Conservation (phyloP, 306 rosid species). For the Prunus kanzakura region DNA sequence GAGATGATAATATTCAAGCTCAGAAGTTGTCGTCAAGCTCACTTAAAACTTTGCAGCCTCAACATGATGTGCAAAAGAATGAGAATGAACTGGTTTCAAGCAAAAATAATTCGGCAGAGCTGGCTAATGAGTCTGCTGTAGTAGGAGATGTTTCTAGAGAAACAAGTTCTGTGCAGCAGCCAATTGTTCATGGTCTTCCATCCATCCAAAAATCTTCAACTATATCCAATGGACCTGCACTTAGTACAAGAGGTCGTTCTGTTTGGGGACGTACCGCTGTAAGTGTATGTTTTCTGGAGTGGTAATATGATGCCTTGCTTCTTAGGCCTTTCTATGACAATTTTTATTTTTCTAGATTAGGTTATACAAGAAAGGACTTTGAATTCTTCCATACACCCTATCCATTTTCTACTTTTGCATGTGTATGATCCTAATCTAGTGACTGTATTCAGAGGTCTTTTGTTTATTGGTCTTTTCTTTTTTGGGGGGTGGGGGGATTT, state of each 20-base stretch:
- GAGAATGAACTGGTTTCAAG: slow-evolving; percentile 29
- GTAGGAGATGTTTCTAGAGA: slow-evolving; percentile 30
- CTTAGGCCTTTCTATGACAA: slow-evolving; percentile 13
- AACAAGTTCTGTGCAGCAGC: slow-evolving; percentile 25
- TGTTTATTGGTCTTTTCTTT: slow-evolving; percentile 11
- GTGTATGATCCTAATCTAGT: slow-evolving; percentile 7
- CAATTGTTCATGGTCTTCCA: slow-evolving; percentile 32
- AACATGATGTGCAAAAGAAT: slow-evolving; percentile 30
- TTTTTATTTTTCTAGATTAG: slow-evolving; percentile 16
- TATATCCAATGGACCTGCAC: slow-evolving; percentile 39
- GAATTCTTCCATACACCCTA: slow-evolving; percentile 4
- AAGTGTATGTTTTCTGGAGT: slow-evolving; percentile 43
- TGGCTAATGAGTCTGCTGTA: slow-evolving; percentile 31
- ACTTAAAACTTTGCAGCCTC: slow-evolving; percentile 27
- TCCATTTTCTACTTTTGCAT: neutral
- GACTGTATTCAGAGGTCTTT: neutral
- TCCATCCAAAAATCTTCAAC: slow-evolving; percentile 51
- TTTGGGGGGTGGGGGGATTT: slow-evolving; percentile 10
- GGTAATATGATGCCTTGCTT: slow-evolving; percentile 6
- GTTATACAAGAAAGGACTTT: slow-evolving; percentile 12
- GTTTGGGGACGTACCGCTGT: slow-evolving; percentile 73
- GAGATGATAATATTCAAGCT: slow-evolving; percentile 32
- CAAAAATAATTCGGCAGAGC: slow-evolving; percentile 24
- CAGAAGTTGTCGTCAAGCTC: slow-evolving; percentile 34
- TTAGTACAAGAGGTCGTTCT: slow-evolving; percentile 32